phyloP scores from a whole-genome alignment of 2,329 filamentous ascomycete genomes.

The Botryotinia calthae region DNA sequence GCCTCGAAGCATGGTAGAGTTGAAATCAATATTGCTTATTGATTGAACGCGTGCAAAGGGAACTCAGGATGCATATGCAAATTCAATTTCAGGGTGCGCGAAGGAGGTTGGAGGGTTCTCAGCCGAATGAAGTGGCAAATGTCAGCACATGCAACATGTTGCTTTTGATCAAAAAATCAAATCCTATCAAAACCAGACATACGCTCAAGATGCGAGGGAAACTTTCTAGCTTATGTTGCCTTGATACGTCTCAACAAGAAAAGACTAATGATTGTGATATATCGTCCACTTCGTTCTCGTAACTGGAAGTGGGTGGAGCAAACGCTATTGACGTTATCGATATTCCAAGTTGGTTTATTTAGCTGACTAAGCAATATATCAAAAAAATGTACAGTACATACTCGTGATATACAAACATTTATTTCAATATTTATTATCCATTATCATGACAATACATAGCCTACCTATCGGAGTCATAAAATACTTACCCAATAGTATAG shows the following conservation, averaged over 20 bases:
- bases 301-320: not conserved
- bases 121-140: not conserved
- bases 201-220: not conserved
- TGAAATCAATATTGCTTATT: not conserved
- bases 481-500: not conserved
- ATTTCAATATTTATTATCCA: not conserved
- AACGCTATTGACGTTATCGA: not conserved
- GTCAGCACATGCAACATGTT: not conserved
- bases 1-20: not conserved
- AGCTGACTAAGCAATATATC: not conserved
- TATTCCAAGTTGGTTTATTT: not conserved
- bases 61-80: not conserved
- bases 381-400: not conserved
- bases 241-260: not conserved
- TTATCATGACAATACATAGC: not conserved
- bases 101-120: not conserved
- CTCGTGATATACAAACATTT: no score
- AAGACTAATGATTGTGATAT: not conserved
- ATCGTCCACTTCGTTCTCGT: not conserved
- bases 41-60: not conserved
- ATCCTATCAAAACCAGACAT: not conserved
- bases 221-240: not conserved
- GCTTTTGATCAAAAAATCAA: not conserved
- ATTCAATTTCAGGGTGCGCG: not conserved
- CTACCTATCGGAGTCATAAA: not conserved